Conservation (phyloP, 257 asterid species). For the Ajuga chamaepitys region DNA sequence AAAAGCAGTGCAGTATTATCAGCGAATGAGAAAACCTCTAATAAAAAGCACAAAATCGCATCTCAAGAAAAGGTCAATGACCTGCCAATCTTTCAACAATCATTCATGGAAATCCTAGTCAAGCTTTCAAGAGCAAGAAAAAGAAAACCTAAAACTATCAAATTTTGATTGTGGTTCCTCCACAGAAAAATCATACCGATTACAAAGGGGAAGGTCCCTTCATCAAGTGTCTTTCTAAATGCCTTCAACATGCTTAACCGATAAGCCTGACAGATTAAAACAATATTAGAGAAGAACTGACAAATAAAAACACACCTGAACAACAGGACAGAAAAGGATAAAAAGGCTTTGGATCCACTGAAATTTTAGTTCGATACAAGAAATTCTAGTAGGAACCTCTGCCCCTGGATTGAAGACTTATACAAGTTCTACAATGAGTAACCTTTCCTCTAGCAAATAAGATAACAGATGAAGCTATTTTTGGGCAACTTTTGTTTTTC, state of each 20-base stretch:
- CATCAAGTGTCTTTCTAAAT: conserved; percentile 94
- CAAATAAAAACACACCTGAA: conserved; percentile 5
- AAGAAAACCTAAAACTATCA: neutral
- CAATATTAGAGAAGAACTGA: conserved; percentile 15
- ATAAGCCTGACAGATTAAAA: conserved; percentile 61
- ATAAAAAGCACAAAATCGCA: conserved; percentile 16
- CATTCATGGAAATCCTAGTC: conserved; percentile 6
- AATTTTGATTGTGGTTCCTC: conserved; percentile 17
- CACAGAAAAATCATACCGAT: conserved; percentile 61
- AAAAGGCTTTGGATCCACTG: neutral
- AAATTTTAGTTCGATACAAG: neutral
- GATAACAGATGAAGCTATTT: neutral
- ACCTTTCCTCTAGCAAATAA: neutral
- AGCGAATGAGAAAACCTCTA: neutral
- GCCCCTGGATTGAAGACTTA: neutral
- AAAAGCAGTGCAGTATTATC: conserved; percentile 7
- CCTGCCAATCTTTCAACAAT: conserved; percentile 12
- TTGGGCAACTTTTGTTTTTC: neutral
- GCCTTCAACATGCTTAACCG: conserved; percentile 99
- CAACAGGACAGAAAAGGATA: neutral
- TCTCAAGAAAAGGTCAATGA: conserved; percentile 17
- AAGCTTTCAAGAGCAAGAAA: conserved; percentile 13
- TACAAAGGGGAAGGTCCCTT: conserved; percentile 87
- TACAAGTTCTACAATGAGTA: neutral
- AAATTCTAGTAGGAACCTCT: neutral